phyloP scores from a whole-genome alignment of 306 rosid genomes.

The Cicer yamashitae region DNA sequence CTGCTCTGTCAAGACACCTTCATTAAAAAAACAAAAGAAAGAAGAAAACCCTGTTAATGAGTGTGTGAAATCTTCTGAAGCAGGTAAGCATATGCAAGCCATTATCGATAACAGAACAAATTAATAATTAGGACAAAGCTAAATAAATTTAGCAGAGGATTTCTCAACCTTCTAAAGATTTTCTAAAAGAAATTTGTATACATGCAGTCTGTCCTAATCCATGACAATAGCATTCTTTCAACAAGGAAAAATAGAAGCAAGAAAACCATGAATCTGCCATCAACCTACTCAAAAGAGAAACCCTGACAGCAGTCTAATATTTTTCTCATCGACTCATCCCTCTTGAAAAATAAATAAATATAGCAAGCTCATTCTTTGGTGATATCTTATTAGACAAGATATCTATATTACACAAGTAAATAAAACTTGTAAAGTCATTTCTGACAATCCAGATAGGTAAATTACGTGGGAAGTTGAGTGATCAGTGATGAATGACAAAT shows the following conservation, averaged over 20 bases:
- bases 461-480: not conserved
- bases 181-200: slow-evolving; percentile 11
- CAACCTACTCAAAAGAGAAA: slow-evolving; percentile 16
- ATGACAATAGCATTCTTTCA: not conserved
- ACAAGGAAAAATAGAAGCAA: slow-evolving; percentile 22
- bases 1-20: slow-evolving; percentile 94
- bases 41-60: not conserved
- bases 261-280: slow-evolving; percentile 22
- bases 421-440: slow-evolving; percentile 9
- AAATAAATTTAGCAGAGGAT: slow-evolving; percentile 8
- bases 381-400: not conserved
- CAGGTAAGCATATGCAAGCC: slow-evolving; percentile 10
- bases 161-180: slow-evolving; percentile 17
- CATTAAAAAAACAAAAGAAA: slow-evolving; percentile 42
- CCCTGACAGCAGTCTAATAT: slow-evolving; percentile 24
- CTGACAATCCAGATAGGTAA: not conserved
- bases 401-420: slow-evolving; percentile 21
- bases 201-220: not conserved
- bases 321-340: slow-evolving; percentile 18
- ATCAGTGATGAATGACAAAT: not conserved
- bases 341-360: not conserved
- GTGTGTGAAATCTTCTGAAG: slow-evolving; percentile 11
- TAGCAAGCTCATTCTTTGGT: slow-evolving; percentile 14
- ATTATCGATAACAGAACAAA: slow-evolving; percentile 18
- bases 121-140: slow-evolving; percentile 1